phyloP scores from a whole-genome alignment of 257 asterid species.

The Rubia yunnanensis region DNA sequence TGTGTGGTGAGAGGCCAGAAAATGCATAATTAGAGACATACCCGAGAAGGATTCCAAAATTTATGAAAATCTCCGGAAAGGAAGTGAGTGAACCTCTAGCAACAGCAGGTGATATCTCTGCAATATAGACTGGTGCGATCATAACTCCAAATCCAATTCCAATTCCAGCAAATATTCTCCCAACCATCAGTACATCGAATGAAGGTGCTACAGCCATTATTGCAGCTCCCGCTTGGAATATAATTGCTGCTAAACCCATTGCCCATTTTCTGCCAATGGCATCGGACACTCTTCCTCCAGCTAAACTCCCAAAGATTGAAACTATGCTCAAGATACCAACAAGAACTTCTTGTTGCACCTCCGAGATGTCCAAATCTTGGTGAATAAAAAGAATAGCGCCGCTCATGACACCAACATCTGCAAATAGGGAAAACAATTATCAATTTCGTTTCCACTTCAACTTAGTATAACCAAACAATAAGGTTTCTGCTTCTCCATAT shows the following conservation, averaged over 20 bases:
- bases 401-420: slow-evolving; percentile 98
- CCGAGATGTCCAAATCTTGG: slow-evolving; percentile 65
- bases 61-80: slow-evolving; percentile 86
- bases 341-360: slow-evolving; percentile 72
- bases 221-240: slow-evolving; percentile 72
- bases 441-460: not conserved
- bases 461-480: not conserved
- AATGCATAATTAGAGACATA: slow-evolving; percentile 79
- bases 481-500: not conserved
- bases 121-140: slow-evolving; percentile 91
- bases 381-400: slow-evolving; percentile 84
- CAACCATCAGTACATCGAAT: slow-evolving; percentile 52
- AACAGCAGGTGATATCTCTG: slow-evolving; percentile 78
- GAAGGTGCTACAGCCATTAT: slow-evolving; percentile 78
- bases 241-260: slow-evolving; percentile 77
- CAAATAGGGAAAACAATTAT: slow-evolving; percentile 7
- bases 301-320: slow-evolving; percentile 79
- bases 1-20: slow-evolving; percentile 60
- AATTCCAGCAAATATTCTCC: slow-evolving; percentile 69
- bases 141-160: slow-evolving; percentile 91
- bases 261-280: slow-evolving; percentile 91
- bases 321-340: slow-evolving; percentile 71
- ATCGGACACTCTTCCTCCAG: slow-evolving; percentile 78
- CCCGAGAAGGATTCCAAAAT: slow-evolving; percentile 78
- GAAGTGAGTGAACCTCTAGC: slow-evolving; percentile 78